A percentile compares a stretch with the other conserved stretches of the same genome.
Evolutionary conservation across 1,284 basidiomycete genomes (phyloP).

Genomic region (Psilocybe mexicana): DNA sequence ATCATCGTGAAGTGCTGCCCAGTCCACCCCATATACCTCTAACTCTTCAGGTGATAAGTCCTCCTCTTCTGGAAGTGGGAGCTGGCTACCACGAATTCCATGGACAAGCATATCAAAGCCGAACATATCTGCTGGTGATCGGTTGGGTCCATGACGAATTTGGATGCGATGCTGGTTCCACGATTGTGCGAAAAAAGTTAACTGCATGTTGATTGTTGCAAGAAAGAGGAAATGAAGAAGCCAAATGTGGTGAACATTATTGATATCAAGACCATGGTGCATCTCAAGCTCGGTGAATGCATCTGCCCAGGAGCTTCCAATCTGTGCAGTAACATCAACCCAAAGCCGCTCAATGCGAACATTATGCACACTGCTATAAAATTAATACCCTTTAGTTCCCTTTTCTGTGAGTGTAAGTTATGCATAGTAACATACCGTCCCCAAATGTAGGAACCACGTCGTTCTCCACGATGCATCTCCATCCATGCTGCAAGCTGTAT

Average conservation of each 20-base stretch:
- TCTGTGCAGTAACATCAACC: constrained; percentile 39
- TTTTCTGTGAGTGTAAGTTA: background rate
- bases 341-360: constrained; percentile 43
- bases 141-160: too few species aligned
- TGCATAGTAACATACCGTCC: constrained; percentile 28
- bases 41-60: too few species aligned
- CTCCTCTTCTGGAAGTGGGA: too few species aligned
- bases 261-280: constrained; percentile 20
- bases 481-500: constrained; percentile 24
- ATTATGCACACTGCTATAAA: constrained; percentile 26
- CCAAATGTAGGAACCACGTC: constrained; percentile 35
- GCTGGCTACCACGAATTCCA: too few species aligned
- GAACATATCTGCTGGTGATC: too few species aligned
- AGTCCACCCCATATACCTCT: too few species aligned
- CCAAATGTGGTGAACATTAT: constrained; percentile 24
- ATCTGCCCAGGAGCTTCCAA: constrained; percentile 1
- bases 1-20: too few species aligned
- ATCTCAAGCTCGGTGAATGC: constrained; percentile 22
- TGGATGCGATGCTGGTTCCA: too few species aligned
- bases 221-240: constrained; percentile 31
- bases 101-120: too few species aligned
- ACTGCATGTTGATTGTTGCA: background rate
- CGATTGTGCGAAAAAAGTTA: too few species aligned
- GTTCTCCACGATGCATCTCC: constrained; percentile 25
- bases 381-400: background rate